Base-by-base conservation (phyloP, 2,329 filamentous ascomycete species). In the Davidsoniella virescens region DNA sequence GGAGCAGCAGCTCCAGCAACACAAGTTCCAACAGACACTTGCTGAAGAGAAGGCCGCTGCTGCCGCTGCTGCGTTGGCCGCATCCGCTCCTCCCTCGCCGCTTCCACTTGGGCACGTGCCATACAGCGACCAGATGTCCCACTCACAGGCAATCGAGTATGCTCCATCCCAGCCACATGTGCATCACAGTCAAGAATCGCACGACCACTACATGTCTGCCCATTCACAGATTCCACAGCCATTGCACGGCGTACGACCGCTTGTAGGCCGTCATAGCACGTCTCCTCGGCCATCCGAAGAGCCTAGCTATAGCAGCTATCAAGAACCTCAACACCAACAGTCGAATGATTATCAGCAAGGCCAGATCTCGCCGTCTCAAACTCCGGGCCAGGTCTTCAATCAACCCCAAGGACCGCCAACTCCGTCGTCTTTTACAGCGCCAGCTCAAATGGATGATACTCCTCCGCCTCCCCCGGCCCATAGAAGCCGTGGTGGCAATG, bases 381-480 rank as follows among this genome's bases (percentile, higher is more conserved):
- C 29, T 12, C 29, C 8, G 16, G 23, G 10, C 4, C 46, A 50
- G 36, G 37, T 17, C 10, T 46, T 26, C 29, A 20, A 38, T 17
- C 49, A 18, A 7, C 41, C 33, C 9, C 26, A 37, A 10, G 38
- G 29, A 33, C 26, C 45, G 14, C 45, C 46, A 20, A 9, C 29
- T 33, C 12, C 29, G 10, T 9, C 9, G 8, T 65, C 66, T 2
- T 73, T 75, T 6, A 75, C 75, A 2, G 73, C 72, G 6, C 73
- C 75, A 0, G 74, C 74, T 2, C 73, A 65, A 8, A 54, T 62
- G 5, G 70, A 70, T 2, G 62, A 67, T 39, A 68, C 69, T 29
- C 65, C 66, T 2, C 74, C 75, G 5, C 75, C 73, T 5, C 75
- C 75, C 1, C 75, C 75, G 2, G 73, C 65, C 9, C 75, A 79